Evolutionary conservation across 768 basidiomycete genomes (phyloP), one percentile per base, ranked within the genome.

Genomic region (Crucibulum laeve): DNA sequence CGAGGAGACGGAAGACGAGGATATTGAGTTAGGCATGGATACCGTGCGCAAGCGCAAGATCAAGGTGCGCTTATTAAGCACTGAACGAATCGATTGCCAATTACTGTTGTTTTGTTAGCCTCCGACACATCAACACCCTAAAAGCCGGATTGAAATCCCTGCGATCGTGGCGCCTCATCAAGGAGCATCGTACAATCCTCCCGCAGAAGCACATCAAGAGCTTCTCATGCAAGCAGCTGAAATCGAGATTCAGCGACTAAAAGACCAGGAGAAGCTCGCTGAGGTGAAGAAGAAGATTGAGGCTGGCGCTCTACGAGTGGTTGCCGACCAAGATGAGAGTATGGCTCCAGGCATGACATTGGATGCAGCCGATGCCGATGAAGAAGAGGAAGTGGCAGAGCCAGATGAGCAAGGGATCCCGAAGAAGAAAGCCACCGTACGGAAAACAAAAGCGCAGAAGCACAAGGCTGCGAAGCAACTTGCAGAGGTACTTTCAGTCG

Each of bases 161-260:
- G 84, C 89, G 1, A 76, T 91, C 0, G 53, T 68, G 1, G 65
- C 80, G 3, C 93, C 93, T 0, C 88, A 89, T 51, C 80, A 79
- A 24, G 93, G 93, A 15, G 77, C 84, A 3, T 93, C 91, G 14
- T 97, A 97, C 59, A 96, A 96, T 58, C 93, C 93, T 0, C 80
- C 82, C 0, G 79, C 76, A 1, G 71, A 77, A 3, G 80, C 84
- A 0, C 88, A 95, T 52, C 75, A 79, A 39, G 79, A 80, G 38
- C 76, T 95, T 4, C 58, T 97, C 17, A 64, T 74, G 10, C 63
- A 76, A 40, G 93, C 91, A 0, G 74, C 80, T 40, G 74, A 79
- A 46, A 59, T 73, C 11, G 93, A 93, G 61, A 74, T 75, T 53
- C 73, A 71, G 37, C 73, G 74, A 33, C 56, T 80, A 30, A 67